phyloP scores from a whole-genome alignment of 495 filamentous ascomycete genomes.

The Lasiosphaeria hispida region DNA sequence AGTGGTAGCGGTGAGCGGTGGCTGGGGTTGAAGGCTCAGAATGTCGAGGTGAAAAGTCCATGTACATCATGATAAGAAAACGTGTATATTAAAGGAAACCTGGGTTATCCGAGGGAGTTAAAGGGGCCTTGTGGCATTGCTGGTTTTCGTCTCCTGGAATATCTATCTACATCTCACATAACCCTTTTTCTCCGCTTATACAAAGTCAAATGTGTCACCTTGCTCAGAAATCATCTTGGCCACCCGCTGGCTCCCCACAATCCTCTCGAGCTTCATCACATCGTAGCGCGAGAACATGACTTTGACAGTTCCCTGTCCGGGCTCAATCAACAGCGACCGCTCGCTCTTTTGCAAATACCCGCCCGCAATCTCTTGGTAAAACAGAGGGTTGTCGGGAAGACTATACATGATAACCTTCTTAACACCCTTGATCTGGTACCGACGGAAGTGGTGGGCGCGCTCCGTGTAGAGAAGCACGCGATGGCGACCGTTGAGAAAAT shows the following conservation, averaged over 20 bases:
- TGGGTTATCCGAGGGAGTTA: not conserved
- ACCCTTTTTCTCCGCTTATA: conserved; percentile 16
- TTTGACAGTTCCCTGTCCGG: conserved; percentile 56
- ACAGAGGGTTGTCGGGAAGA: conserved; percentile 81
- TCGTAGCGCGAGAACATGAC: conserved; percentile 87
- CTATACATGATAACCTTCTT: conserved; percentile 80
- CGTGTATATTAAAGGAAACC: conserved; percentile 11
- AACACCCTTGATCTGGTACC: conserved; percentile 77
- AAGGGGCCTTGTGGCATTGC: too few relatives aligned
- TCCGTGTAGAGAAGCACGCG: conserved; percentile 86
- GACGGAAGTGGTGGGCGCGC: conserved; percentile 88
- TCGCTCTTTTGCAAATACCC: conserved; percentile 61
- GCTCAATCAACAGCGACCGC: conserved; percentile 48
- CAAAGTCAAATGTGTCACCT: conserved; percentile 89
- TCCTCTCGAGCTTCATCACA: conserved; percentile 78
- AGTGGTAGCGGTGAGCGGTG: too few relatives aligned
- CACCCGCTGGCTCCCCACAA: conserved; percentile 77
- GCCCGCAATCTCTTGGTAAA: conserved; percentile 84
- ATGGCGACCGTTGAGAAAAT: conserved; percentile 81
- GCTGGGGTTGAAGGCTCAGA: not conserved
- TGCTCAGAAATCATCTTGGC: conserved; percentile 71
- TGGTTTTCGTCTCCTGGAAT: not conserved
- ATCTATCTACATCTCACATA: conserved; percentile 3
- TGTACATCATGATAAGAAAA: conserved; percentile 4
- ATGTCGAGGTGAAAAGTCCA: not conserved